These are phyloP conservation scores for Rhodotorula mucilaginosa DNA, from an alignment of 1,284 basidiomycete genomes.

Conservation along the genomic window DNA sequence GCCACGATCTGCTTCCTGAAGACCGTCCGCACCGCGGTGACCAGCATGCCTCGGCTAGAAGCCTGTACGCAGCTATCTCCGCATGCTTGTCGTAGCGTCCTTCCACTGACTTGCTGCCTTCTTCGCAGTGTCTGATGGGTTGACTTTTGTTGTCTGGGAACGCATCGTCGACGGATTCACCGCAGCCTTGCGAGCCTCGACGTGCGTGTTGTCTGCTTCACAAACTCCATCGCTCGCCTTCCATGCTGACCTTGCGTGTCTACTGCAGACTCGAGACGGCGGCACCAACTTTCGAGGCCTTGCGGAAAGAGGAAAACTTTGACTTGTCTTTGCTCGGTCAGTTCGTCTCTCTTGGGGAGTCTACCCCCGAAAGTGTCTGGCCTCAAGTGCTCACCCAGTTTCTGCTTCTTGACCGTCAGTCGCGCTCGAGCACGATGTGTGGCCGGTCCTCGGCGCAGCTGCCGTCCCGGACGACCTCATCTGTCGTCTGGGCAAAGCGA, in stretches of 20 bases:
- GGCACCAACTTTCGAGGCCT: constrained; percentile 56
- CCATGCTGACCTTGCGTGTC: not conserved
- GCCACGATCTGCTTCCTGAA: constrained; percentile 55
- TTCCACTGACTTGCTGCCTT: not conserved
- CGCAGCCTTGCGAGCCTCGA: constrained; percentile 79
- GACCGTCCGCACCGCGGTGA: constrained; percentile 28
- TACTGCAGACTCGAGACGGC: not conserved
- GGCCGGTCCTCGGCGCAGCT: constrained; percentile 68
- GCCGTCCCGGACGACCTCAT: constrained; percentile 73
- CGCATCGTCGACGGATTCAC: constrained; percentile 79
- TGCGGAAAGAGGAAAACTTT: constrained; percentile 80
- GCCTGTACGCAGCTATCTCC: not conserved
- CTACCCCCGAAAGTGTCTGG: too few relatives aligned
- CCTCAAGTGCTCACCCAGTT: too few relatives aligned
- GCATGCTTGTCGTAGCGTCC: not conserved
- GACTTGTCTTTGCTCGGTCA: constrained; percentile 70
- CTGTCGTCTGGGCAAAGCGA: constrained; percentile 64
- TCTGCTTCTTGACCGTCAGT: constrained; percentile 39
- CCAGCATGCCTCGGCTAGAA: constrained; percentile 2
- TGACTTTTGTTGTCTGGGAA: constrained; percentile 75
- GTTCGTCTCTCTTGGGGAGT: not conserved
- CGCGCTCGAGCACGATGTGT: constrained; percentile 71
- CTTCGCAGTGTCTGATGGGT: constrained; percentile 59
- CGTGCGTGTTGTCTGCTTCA: constrained; percentile 54
- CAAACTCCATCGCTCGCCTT: too few relatives aligned